Percentiles rank a stretch among this genome's conserved stretches.
Evolutionary conservation across 2,329 filamentous ascomycete species (phyloP).

Genomic region (Camillea tinctor): DNA sequence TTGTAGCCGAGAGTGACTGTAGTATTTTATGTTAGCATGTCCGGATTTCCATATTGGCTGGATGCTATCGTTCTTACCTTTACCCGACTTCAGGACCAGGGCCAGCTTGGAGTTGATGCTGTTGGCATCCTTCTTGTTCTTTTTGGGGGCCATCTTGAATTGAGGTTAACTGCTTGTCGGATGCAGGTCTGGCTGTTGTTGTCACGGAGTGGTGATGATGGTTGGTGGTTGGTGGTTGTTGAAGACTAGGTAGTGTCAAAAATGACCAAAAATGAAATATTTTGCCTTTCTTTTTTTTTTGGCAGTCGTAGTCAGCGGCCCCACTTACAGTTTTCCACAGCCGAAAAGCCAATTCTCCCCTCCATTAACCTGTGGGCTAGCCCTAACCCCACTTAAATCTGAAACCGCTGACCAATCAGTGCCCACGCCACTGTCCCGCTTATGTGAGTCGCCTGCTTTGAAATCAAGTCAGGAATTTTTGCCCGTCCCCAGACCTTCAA

Average conservation of each 20-base stretch:
- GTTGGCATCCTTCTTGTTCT: constrained; percentile 89
- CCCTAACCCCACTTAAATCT: constrained; percentile 39
- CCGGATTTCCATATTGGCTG: constrained; percentile 43
- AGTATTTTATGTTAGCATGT: constrained; percentile 36
- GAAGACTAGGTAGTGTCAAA: constrained; percentile 11
- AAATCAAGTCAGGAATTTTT: constrained; percentile 47
- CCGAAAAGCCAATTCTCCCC: constrained; percentile 2
- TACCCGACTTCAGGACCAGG: constrained; percentile 52
- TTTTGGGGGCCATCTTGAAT: constrained; percentile 66
- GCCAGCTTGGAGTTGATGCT: constrained; percentile 54
- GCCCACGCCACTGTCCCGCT: constrained; percentile 13
- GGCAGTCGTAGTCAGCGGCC: background rate
- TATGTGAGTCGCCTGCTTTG: constrained; percentile 46
- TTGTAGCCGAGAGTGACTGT: constrained; percentile 87
- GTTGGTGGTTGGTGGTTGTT: constrained; percentile 7
- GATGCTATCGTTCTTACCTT: constrained; percentile 41
- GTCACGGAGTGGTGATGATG: background rate
- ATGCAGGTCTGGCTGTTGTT: constrained; percentile 2
- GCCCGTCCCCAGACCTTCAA: constrained; percentile 28
- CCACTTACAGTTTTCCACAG: background rate
- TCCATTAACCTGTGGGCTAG: constrained; percentile 18
- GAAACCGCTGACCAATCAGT: constrained; percentile 17
- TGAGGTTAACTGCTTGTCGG: constrained; percentile 34
- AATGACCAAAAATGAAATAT: background rate
- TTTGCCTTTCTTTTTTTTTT: constrained; percentile 2